Conservation (phyloP, 805 yeast species). For the Myxozyma neotropica region DNA sequence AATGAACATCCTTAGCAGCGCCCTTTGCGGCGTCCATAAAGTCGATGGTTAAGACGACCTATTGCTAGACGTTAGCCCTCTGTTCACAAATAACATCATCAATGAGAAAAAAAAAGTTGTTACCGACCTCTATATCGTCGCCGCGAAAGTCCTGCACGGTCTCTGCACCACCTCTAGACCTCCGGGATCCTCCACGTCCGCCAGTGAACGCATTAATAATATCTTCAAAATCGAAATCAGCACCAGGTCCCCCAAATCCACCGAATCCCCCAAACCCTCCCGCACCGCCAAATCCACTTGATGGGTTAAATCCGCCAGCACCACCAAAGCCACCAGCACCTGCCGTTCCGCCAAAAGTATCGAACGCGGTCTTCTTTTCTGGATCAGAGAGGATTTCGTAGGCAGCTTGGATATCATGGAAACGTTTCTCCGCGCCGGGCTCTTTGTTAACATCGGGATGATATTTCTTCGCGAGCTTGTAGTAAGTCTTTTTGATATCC, state of each 20-base stretch:
- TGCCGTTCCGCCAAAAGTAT: conserved; percentile 89
- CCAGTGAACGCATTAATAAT: conserved; percentile 59
- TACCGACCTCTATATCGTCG: conserved; percentile 58
- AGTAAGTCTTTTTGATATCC: conserved; percentile 94
- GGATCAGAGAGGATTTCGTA: conserved; percentile 75
- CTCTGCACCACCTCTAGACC: conserved; percentile 43
- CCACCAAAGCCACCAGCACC: conserved; percentile 56
- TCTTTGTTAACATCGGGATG: conserved; percentile 98
- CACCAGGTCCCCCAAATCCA: conserved; percentile 42
- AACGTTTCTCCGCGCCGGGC: conserved; percentile 79
- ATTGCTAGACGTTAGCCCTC: background rate
- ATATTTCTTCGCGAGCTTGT: conserved; percentile 85
- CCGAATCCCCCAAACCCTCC: conserved; percentile 49
- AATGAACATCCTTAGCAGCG: conserved; percentile 62
- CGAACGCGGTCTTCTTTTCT: conserved; percentile 72
- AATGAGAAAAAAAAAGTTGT: background rate
- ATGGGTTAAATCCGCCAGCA: conserved; percentile 54
- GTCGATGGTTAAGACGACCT: conserved; percentile 64
- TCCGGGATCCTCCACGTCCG: conserved; percentile 46
- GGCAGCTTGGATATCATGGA: conserved; percentile 91
- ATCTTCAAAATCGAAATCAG: conserved; percentile 61
- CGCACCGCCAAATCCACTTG: conserved; percentile 51
- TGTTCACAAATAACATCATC: background rate
- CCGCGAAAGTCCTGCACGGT: conserved; percentile 80
- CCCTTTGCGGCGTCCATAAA: conserved; percentile 92